A percentile compares a stretch with the other conserved stretches of the same genome.
phyloP scores from a whole-genome alignment of 495 filamentous ascomycete genomes.

The Xylaria longipes region DNA sequence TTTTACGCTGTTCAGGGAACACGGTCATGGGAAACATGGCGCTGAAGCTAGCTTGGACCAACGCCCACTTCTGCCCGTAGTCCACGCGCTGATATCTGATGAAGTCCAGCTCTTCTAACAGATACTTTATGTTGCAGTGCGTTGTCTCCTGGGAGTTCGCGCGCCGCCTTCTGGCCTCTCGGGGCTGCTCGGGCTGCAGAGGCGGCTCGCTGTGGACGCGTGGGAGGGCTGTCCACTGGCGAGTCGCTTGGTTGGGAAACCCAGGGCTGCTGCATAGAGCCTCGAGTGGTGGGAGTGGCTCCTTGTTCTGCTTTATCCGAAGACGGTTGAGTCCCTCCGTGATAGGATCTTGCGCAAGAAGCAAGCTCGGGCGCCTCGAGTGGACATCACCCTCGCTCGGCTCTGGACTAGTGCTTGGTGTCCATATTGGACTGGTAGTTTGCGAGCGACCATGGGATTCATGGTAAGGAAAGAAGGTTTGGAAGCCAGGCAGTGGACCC shows the following conservation, averaged over 20 bases:
- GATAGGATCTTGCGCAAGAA: constrained; percentile 31
- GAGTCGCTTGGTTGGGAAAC: not conserved
- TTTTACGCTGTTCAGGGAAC: constrained; percentile 28
- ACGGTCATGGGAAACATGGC: constrained; percentile 37
- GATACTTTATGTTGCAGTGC: constrained; percentile 45
- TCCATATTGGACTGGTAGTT: constrained; percentile 1
- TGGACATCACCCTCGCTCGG: constrained; percentile 21
- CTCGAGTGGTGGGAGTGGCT: constrained; percentile 29
- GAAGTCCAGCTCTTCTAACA: constrained; percentile 41
- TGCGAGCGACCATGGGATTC: not conserved
- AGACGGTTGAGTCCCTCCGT: constrained; percentile 32
- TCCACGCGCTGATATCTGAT: constrained; percentile 47
- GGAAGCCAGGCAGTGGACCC: not conserved
- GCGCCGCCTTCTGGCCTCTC: not conserved
- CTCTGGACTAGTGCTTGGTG: constrained; percentile 28
- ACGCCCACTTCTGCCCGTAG: constrained; percentile 40
- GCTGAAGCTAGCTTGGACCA: constrained; percentile 38
- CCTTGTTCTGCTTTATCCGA: constrained; percentile 19
- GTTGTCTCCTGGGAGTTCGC: not conserved
- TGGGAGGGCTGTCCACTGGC: constrained; percentile 24
- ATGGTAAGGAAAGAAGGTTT: not conserved
- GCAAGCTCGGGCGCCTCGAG: not conserved
- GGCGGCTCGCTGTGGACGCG: constrained; percentile 4
- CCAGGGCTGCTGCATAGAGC: not conserved
- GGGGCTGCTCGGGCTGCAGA: not conserved